phyloP scores from a whole-genome alignment of 2,329 filamentous ascomycete species.

The Elsinoe fawcettii region DNA sequence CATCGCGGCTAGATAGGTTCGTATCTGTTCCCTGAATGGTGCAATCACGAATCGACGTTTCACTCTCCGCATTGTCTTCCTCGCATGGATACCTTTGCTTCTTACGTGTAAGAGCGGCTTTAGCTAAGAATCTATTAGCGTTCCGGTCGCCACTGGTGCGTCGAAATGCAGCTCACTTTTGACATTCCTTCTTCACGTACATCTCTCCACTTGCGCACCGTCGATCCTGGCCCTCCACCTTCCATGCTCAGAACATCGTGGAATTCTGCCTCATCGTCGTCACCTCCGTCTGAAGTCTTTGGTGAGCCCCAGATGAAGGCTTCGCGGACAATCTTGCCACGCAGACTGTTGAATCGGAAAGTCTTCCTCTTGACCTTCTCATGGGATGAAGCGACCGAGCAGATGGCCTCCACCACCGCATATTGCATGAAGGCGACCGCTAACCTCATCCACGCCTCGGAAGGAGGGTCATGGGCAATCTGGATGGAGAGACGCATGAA shows the following conservation, averaged over 20 bases:
- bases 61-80: too few species aligned
- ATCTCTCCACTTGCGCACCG: not conserved
- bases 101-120: too few species aligned
- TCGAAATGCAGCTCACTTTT: not conserved
- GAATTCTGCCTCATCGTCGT: not conserved
- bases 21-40: not conserved
- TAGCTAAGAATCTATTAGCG: too few species aligned
- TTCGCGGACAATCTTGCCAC: not conserved
- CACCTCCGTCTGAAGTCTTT: not conserved
- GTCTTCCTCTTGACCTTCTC: too few species aligned
- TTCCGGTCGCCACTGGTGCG: too few species aligned
- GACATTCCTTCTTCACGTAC: not conserved
- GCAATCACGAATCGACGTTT: not conserved
- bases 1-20: not conserved
- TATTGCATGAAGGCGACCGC: constrained; percentile 44
- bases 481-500: constrained; percentile 42
- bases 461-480: not conserved
- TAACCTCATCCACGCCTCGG: constrained; percentile 39
- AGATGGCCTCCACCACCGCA: constrained; percentile 42
- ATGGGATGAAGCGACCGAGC: too few species aligned
- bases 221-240: constrained; percentile 17
- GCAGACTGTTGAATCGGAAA: too few species aligned
- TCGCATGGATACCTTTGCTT: too few species aligned
- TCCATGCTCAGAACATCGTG: constrained; percentile 20
- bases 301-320: constrained; percentile 42